Base-by-base conservation (phyloP, 2,329 filamentous ascomycete species). In the Fusarium fujikuroi region DNA sequence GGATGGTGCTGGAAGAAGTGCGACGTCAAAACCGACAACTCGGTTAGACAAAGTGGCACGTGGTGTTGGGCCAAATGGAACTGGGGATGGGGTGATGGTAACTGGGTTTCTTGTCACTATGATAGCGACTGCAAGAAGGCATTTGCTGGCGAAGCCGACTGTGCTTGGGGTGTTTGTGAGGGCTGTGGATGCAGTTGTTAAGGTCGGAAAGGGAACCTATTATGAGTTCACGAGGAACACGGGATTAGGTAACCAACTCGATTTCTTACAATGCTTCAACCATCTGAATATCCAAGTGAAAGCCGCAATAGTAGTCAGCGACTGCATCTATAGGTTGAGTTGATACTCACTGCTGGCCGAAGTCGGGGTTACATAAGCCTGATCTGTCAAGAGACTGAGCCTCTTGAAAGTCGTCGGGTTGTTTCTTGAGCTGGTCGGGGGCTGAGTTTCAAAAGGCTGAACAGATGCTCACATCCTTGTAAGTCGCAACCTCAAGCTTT, bases 401-500 rank as follows among this genome's bases (percentile, higher is more conserved):
- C 62, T 63, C 53, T 58, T 50, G 49, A 52, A 50, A 54, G 23
- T 63, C 49, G 23, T 63, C 49, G 53, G 54, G 64, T 39, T 73
- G 50, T 62, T 72, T 69, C 52, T 37, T 37, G n/a, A 21, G 40
- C 59, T 47, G 42, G 40, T 11, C 16, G 5, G 53, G 67, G 61
- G 63, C 66, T 65, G 65, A 59, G 66, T 47, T 70, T 40, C 46
- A 42, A 63, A 57, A 61, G 60, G 57, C 47, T 58, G 52, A 50
- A 30, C 23, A 54, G 21, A 58, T 60, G 34, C 21, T 52, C 32
- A 43, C 43, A 59, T 46, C 34, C 34, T n/a, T 36, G 54, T 46
- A 58, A n/a, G 21, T 56, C 23, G n/a, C 36, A 49, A 42, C 28
- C 43, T 49, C 25, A 74, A 50, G 57, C 50, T 59, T 47, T 43